Conservation (phyloP, 2,329 filamentous ascomycete genomes). For the Gyromitra esculenta region DNA sequence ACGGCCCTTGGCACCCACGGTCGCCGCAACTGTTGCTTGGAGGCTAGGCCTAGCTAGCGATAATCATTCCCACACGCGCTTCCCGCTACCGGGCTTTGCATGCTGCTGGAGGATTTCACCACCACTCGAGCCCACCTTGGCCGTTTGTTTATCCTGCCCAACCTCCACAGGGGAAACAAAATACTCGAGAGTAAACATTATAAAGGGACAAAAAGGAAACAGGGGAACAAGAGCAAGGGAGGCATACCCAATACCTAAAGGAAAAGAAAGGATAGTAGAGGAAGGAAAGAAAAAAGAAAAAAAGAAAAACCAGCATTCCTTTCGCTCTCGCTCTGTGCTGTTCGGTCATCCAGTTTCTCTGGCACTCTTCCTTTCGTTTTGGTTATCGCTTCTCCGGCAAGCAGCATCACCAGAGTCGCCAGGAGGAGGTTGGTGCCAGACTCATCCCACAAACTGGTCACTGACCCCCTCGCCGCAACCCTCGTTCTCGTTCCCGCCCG, state of each 20-base stretch:
- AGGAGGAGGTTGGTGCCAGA: constrained; percentile 49
- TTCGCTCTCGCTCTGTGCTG: constrained; percentile 20
- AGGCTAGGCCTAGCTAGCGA: constrained; percentile 40
- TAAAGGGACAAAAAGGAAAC: constrained; percentile 10
- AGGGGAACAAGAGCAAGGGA: constrained; percentile 6
- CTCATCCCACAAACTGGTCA: constrained; percentile 46
- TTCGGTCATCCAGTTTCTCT: constrained; percentile 12
- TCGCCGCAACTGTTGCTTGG: constrained; percentile 28
- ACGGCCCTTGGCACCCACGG: constrained; percentile 36
- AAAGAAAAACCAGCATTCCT: constrained; percentile 37
- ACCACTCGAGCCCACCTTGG: constrained; percentile 10
- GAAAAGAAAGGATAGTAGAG: background rate
- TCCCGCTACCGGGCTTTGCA: constrained; percentile 34
- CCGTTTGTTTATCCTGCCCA: constrained; percentile 16
- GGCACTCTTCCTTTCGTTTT: constrained; percentile 11
- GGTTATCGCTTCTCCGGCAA: constrained; percentile 32
- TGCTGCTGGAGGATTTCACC: constrained; percentile 25
- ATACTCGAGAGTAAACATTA: constrained; percentile 20
- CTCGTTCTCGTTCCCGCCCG: constrained; percentile 51
- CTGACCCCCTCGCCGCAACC: constrained; percentile 46
- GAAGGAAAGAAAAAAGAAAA: constrained; percentile 4
- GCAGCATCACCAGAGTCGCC: constrained; percentile 35
- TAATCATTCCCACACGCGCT: constrained; percentile 36
- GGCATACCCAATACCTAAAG: background rate
- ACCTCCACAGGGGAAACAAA: constrained; percentile 8